A percentile compares a stretch with the other conserved stretches of the same genome.
phyloP scores from a whole-genome alignment of 2,329 filamentous ascomycete genomes.

The Penicillium sp. region DNA sequence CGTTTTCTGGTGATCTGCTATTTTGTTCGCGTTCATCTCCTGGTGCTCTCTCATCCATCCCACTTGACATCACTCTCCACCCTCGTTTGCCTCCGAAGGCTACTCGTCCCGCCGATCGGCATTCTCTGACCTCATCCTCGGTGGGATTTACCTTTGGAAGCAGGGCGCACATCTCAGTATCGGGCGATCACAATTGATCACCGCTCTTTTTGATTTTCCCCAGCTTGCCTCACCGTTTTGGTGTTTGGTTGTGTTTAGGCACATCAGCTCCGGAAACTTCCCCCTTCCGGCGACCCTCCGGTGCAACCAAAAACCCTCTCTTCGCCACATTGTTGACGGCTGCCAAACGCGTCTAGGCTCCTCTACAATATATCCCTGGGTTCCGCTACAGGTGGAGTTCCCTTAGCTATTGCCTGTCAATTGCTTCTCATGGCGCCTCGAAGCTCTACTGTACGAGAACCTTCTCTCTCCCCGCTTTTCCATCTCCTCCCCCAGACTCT shows the following conservation, averaged over 20 bases:
- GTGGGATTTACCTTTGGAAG: constrained; percentile 3
- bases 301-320: constrained; percentile 13
- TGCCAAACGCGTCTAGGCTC: constrained; percentile 6
- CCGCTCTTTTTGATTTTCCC: constrained; percentile 5
- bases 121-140: constrained; percentile 17
- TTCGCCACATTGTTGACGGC: constrained; percentile 24
- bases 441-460: constrained; percentile 28
- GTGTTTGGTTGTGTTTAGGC: not conserved
- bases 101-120: constrained; percentile 12
- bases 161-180: not conserved
- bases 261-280: not conserved
- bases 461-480: constrained; percentile 14
- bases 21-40: constrained; percentile 1
- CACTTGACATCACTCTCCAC: constrained; percentile 4
- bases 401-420: constrained; percentile 9
- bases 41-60: not conserved
- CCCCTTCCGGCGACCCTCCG: constrained; percentile 17
- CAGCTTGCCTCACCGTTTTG: constrained; percentile 1
- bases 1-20: not conserved
- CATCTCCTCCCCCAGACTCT: constrained; percentile 14
- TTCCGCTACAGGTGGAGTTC: constrained; percentile 4
- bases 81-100: not conserved
- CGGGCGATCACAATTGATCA: constrained; percentile 10
- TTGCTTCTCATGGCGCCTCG: constrained; percentile 33
- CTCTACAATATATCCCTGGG: constrained; percentile 3